Base-by-base conservation (phyloP, 2,329 filamentous ascomycete genomes). In the Pseudocercospora fuligena region DNA sequence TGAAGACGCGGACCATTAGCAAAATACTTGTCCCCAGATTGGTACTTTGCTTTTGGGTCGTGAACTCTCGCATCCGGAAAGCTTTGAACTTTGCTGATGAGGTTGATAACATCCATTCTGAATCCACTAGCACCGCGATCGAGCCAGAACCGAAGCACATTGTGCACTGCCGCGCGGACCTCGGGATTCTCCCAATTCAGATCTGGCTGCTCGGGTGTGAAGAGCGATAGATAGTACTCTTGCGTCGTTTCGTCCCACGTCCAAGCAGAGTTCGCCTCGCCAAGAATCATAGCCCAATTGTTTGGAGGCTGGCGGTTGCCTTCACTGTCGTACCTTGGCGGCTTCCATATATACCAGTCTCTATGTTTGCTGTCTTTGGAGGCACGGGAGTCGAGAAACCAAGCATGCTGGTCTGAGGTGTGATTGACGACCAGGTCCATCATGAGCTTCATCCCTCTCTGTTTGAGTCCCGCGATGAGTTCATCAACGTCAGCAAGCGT, bases 271-370 rank as follows among this genome's bases (percentile, higher is more conserved):
- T 80, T 76, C 6, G 73, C 76, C 47, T 80, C 79, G 46, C 79
- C 79, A 1, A 81, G 72, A 29, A 80, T 77, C 71, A 73, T 73
- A 66, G 62, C 74, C 76, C 81, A 84, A 63, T 84, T 90, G 61
- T 87, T 90, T 1, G 88, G 88, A 0, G 88, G 87, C 23, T 85
- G 79, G 1, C 85, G 81, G 8, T 83, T 82, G 2, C 88, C 88
- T 1, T 86, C 66, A 0, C 76, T 73, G 49, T 88, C 83, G 68
- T 86, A 85, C 8, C 83, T 82, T 0, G 87, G 79, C 0, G 85
- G 84, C 66, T 84, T 83, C 89, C 89, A 92, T 72, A 90, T 88
- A 72, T 89, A 90, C 84, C 85, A 90, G 72, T 89, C 84, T 21
- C 87, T 78, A 69, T 89, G 87, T 0, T 82, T 76, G 70, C 82